Evolutionary conservation across 345 rosid genomes (phyloP).

Genomic region (Eucalyptus sp.): DNA sequence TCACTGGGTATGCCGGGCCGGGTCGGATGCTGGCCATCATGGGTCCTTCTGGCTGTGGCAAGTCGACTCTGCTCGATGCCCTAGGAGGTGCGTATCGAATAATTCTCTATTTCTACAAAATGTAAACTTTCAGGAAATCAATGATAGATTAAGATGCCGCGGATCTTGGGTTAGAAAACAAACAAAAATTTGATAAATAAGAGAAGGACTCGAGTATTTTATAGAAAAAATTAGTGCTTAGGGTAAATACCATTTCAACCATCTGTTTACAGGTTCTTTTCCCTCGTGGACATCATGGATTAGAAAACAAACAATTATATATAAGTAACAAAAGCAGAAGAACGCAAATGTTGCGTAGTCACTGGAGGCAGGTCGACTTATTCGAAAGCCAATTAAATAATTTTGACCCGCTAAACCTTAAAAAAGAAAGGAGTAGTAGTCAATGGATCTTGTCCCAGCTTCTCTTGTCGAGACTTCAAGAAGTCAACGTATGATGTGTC

Average conservation of each 20-base stretch:
- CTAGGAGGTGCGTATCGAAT: constrained; percentile 13
- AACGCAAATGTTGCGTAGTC: not conserved
- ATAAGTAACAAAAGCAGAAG: not conserved
- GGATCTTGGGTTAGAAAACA: not conserved
- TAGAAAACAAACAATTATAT: not conserved
- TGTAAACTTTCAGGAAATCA: not conserved
- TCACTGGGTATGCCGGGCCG: constrained; percentile 26
- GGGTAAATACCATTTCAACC: too few species aligned
- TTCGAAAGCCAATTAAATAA: not conserved
- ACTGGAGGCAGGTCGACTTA: not conserved
- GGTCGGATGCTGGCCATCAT: constrained; percentile 26
- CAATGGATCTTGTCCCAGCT: not conserved
- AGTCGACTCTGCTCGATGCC: constrained; percentile 36
- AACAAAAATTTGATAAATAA: not conserved
- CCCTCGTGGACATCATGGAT: not conserved
- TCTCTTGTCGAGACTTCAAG: not conserved
- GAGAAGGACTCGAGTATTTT: too few species aligned
- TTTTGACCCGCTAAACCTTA: not conserved
- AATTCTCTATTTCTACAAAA: not conserved
- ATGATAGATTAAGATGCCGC: not conserved
- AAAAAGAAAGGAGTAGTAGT: not conserved
- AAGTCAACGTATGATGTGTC: not conserved
- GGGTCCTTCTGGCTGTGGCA: constrained; percentile 54
- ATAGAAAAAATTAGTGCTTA: too few species aligned
- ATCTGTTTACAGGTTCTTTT: too few species aligned